Percentiles rank a stretch among this genome's conserved stretches.
phyloP scores from a whole-genome alignment of 2,329 filamentous ascomycete species.

The Nannizziopsis arthrosporioides region DNA sequence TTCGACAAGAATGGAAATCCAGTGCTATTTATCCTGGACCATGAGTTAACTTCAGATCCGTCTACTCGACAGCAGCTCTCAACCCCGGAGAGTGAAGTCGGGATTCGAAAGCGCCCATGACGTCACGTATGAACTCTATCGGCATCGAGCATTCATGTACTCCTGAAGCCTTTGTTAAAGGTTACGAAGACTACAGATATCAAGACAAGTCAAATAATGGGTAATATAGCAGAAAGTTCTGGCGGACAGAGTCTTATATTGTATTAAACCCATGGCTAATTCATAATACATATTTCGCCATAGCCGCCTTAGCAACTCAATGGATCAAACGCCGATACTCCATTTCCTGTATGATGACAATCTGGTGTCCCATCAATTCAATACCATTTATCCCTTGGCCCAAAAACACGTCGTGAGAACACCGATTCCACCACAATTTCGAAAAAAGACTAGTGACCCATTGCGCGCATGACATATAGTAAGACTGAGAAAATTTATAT shows the following conservation, averaged over 20 bases:
- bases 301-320: not conserved
- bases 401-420: not conserved
- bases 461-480: too few species aligned
- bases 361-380: not conserved
- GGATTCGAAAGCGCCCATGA: not conserved
- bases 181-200: too few species aligned
- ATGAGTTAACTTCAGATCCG: too few species aligned
- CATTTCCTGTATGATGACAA: not conserved
- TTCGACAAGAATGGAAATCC: too few species aligned
- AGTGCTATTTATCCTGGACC: too few species aligned
- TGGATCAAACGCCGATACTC: conserved; percentile 2
- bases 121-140: not conserved
- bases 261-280: too few species aligned
- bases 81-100: too few species aligned
- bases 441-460: not conserved
- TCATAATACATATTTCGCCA: not conserved
- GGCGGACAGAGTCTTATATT: too few species aligned
- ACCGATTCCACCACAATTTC: not conserved
- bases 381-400: not conserved
- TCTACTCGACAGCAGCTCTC: too few species aligned
- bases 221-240: not conserved
- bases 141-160: not conserved
- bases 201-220: not conserved
- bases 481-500: too few species aligned
- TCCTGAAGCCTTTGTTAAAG: too few species aligned